Conservation (phyloP, 192 early-diverging fungal species). For the Rhizophagus clarus region DNA sequence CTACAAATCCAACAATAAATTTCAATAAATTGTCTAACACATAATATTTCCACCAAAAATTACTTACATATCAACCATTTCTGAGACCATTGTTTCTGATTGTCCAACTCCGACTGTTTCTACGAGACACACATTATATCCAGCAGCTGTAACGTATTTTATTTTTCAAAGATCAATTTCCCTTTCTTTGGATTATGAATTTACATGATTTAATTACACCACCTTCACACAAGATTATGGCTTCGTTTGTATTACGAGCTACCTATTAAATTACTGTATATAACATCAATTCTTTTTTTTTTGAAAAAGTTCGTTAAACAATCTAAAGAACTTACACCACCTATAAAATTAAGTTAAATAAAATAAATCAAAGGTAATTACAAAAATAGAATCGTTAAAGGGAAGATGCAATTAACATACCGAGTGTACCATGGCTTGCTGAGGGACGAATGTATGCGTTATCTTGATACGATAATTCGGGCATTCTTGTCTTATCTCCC, state of each 20-base stretch:
- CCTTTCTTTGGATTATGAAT: background rate
- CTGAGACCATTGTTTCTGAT: slow-evolving; percentile 83
- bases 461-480: slow-evolving; percentile 60
- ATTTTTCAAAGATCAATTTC: background rate
- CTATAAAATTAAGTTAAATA: slow-evolving; percentile 25
- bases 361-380: background rate
- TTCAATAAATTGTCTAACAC: background rate
- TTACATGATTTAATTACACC: background rate
- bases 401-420: slow-evolving; percentile 37
- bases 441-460: slow-evolving; percentile 80
- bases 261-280: slow-evolving; percentile 45
- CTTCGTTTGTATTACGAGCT: slow-evolving; percentile 80
- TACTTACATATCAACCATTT: slow-evolving; percentile 80
- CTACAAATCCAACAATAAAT: slow-evolving; percentile 24
- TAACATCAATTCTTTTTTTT: background rate
- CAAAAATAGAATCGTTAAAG: background rate
- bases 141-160: slow-evolving; percentile 53
- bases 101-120: slow-evolving; percentile 90
- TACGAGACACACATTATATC: slow-evolving; percentile 77
- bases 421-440: slow-evolving; percentile 73
- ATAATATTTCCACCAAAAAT: background rate
- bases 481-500: slow-evolving; percentile 88
- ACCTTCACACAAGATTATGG: slow-evolving; percentile 80
- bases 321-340: slow-evolving; percentile 40
- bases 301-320: background rate